Evolutionary conservation across 2,329 filamentous ascomycete genomes (phyloP).

Genomic region (Neospermospora avenae): DNA sequence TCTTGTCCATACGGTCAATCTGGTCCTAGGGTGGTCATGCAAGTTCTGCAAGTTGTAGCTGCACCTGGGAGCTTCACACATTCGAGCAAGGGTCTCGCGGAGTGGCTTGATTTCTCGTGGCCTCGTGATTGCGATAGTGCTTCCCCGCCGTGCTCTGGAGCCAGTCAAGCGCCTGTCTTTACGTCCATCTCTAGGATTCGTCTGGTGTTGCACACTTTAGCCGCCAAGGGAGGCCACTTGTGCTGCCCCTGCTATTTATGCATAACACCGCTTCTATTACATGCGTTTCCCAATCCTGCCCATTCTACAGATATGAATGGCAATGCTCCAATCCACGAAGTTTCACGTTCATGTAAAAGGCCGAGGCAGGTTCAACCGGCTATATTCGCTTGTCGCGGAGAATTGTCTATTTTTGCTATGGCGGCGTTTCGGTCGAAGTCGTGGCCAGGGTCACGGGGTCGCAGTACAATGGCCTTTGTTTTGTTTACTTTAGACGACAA

Average conservation of each 20-base stretch:
- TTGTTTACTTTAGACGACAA: conserved; percentile 1
- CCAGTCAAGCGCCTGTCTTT: conserved; percentile 17
- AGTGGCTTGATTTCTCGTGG: conserved; percentile 27
- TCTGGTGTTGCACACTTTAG: conserved; percentile 13
- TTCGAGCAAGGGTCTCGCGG: conserved; percentile 15
- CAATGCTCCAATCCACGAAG: neutral
- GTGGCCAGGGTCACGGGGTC: neutral
- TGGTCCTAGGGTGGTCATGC: conserved; percentile 3
- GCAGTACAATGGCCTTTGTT: neutral
- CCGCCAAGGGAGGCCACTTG: conserved; percentile 10
- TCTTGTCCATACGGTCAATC: conserved; percentile 3
- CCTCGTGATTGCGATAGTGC: conserved; percentile 27
- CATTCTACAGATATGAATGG: conserved; percentile 1
- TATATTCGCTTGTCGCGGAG: conserved; percentile 12
- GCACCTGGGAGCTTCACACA: conserved; percentile 12
- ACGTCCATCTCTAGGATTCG: conserved; percentile 10
- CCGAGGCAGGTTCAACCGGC: conserved; percentile 13
- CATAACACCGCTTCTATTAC: conserved; percentile 12
- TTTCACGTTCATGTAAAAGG: neutral
- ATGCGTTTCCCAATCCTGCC: conserved; percentile 1
- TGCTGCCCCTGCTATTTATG: conserved; percentile 5
- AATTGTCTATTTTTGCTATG: conserved; percentile 17
- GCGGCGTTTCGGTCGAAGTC: conserved; percentile 7
- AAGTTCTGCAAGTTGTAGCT: conserved; percentile 17
- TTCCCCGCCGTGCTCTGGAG: conserved; percentile 9